Evolutionary conservation across 148 eudicot genomes (phyloP).

Genomic region (Linanthus parryae): DNA sequence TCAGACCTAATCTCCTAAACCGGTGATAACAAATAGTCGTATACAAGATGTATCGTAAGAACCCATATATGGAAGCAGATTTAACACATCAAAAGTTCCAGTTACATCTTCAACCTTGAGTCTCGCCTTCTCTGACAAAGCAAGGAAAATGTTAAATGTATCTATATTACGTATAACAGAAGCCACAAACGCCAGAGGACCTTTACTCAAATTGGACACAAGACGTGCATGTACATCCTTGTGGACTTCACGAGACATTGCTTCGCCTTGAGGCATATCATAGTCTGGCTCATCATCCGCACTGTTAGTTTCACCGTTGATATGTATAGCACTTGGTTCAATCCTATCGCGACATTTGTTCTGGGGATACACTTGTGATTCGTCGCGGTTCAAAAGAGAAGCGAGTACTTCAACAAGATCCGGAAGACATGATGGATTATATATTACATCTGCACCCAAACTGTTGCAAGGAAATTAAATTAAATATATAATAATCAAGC

Average conservation of each 20-base stretch:
- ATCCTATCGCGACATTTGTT: background rate
- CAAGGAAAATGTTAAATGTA: conserved; percentile 52
- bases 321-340: background rate
- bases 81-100: conserved; percentile 23
- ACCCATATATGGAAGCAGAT: conserved; percentile 68
- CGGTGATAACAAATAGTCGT: conserved; percentile 44
- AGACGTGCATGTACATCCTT: conserved; percentile 12
- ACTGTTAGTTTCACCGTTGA: background rate
- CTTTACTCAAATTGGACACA: conserved; percentile 20
- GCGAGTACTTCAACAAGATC: conserved; percentile 68
- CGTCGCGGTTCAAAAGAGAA: conserved; percentile 31
- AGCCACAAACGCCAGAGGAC: conserved; percentile 68
- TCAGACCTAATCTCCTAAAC: too few relatives aligned
- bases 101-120: conserved; percentile 58
- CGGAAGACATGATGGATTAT: conserved; percentile 77
- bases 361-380: background rate
- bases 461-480: conserved; percentile 32
- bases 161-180: conserved; percentile 71
- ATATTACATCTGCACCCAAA: conserved; percentile 89
- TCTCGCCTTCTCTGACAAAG: conserved; percentile 35
- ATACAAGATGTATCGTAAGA: conserved; percentile 55
- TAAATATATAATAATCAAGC: conserved; percentile 4
- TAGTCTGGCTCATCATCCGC: background rate
- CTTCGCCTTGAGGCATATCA: conserved; percentile 8
- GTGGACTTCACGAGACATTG: background rate